phyloP scores from a whole-genome alignment of 768 basidiomycete genomes.

The Kwoniella mangroviensis region DNA sequence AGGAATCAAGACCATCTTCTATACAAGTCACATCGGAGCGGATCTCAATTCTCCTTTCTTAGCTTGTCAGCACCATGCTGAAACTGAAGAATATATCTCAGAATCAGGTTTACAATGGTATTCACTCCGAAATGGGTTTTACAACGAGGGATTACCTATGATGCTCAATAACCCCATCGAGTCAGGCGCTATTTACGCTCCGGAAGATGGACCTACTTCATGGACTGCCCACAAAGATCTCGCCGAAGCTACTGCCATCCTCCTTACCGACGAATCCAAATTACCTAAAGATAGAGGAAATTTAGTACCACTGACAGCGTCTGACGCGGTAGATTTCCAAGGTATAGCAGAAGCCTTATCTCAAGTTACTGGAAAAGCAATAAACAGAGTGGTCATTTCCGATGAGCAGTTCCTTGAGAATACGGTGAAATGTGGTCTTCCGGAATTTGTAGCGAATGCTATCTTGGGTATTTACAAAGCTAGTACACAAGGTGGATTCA shows the following conservation, averaged over 20 bases:
- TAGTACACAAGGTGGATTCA: slow-evolving; percentile 10
- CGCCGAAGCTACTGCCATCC: slow-evolving; percentile 57
- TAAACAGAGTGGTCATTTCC: background rate
- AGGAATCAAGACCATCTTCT: slow-evolving; percentile 57
- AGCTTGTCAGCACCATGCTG: slow-evolving; percentile 57
- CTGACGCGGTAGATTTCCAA: background rate
- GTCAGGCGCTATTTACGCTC: slow-evolving; percentile 44
- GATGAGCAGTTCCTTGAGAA: slow-evolving; percentile 2
- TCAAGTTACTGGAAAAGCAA: background rate
- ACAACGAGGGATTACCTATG: slow-evolving; percentile 56
- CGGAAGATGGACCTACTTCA: slow-evolving; percentile 57
- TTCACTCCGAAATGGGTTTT: slow-evolving; percentile 58
- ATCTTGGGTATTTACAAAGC: slow-evolving; percentile 5
- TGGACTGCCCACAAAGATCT: slow-evolving; percentile 59
- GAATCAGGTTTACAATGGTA: slow-evolving; percentile 57
- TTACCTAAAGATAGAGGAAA: background rate
- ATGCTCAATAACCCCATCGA: slow-evolving; percentile 52
- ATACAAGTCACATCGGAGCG: slow-evolving; percentile 56
- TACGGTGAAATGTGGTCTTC: background rate
- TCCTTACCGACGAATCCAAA: slow-evolving; percentile 45
- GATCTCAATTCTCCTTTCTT: slow-evolving; percentile 42
- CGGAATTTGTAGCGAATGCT: background rate
- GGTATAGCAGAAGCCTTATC: background rate
- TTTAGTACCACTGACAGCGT: background rate
- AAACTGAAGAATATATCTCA: slow-evolving; percentile 57